These are phyloP conservation scores for Rhytidhysteron rufulum DNA, from an alignment of 2,329 filamentous ascomycete genomes.

Conservation along the genomic window DNA sequence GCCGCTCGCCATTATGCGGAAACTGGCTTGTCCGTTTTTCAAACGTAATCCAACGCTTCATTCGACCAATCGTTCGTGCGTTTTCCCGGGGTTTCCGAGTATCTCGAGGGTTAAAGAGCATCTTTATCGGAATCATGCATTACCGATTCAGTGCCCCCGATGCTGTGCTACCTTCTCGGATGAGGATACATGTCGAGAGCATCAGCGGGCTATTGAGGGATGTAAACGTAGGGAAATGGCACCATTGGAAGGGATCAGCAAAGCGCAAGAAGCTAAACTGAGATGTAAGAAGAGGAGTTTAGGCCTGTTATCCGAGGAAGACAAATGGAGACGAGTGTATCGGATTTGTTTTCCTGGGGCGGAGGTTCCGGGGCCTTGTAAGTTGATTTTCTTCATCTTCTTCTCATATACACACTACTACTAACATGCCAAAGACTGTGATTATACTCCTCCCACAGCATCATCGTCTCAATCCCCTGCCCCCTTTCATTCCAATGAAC, in stretches of 20 bases:
- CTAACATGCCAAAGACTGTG: too few relatives aligned
- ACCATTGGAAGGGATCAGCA: conserved; percentile 1
- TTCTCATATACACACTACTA: too few relatives aligned
- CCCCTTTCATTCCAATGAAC: too few relatives aligned
- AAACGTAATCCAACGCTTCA: not conserved
- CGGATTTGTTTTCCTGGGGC: conserved; percentile 7
- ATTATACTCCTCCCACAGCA: not conserved
- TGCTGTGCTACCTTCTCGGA: conserved; percentile 3
- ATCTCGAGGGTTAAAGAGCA: conserved; percentile 7
- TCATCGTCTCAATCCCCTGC: not conserved
- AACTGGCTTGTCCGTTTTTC: not conserved
- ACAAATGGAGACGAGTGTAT: conserved; percentile 7
- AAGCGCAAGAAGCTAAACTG: conserved; percentile 3
- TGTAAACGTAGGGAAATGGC: not conserved
- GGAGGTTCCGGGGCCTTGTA: not conserved
- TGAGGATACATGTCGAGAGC: not conserved
- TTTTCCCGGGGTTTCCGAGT: conserved; percentile 1
- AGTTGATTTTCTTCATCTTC: too few relatives aligned
- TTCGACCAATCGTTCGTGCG: conserved; percentile 1
- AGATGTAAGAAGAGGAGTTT: conserved; percentile 1
- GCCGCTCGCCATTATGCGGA: not conserved
- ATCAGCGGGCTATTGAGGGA: conserved; percentile 1
- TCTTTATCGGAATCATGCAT: conserved; percentile 4
- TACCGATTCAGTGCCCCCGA: conserved; percentile 4
- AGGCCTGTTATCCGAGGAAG: not conserved